Evolutionary conservation across 2,329 filamentous ascomycete genomes (phyloP), one percentile per base, ranked within the genome.

Genomic region (Chaetomiaceae sp.): DNA sequence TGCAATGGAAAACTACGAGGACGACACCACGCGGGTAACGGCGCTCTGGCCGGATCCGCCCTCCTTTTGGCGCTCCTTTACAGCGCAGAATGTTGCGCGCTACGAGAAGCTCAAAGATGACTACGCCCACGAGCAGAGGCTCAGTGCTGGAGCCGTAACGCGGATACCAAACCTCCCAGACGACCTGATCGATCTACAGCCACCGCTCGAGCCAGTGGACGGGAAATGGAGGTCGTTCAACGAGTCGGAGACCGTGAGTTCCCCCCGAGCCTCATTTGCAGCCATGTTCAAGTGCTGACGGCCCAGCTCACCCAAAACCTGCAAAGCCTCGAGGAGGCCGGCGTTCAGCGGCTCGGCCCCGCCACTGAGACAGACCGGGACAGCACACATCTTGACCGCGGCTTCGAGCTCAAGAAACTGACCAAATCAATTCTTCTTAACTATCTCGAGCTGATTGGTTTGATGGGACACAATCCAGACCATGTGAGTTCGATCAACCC

Each of bases 41-140:
- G 74, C 81, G 20, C 80, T 83, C 33, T 95, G 89, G 63, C 91
- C 93, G 19, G 80, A 85, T 42, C 93, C 93, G 20, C 93, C 93
- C 20, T 83, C 84, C 1, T 95, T 96, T 69, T 97, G 87, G 82
- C 83, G 84, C 56, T 76, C 86, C 63, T 97, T 97, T 67, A 95
- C 88, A 0, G 65, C 80, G 3, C 79, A 84, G 22, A 94, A 91
- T 60, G 60, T 87, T 42, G 68, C 78, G 12, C 79, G 79, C 4
- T 66, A 76, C 45, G 64, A 69, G 6, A 63, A 68, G 18, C 56
- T 78, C 12, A 70, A 68, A 41, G 63, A 64, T 37, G 57, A 67
- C 1, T 62, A 69, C 47, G 61, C 66, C 24, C 62, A 65, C 10
- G 58, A 60, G 10, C 50, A 62, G 49, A 59, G 56, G 34, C 47